Base-by-base conservation (phyloP, 2,329 filamentous ascomycete genomes). In the Cryphonectria parasitica region DNA sequence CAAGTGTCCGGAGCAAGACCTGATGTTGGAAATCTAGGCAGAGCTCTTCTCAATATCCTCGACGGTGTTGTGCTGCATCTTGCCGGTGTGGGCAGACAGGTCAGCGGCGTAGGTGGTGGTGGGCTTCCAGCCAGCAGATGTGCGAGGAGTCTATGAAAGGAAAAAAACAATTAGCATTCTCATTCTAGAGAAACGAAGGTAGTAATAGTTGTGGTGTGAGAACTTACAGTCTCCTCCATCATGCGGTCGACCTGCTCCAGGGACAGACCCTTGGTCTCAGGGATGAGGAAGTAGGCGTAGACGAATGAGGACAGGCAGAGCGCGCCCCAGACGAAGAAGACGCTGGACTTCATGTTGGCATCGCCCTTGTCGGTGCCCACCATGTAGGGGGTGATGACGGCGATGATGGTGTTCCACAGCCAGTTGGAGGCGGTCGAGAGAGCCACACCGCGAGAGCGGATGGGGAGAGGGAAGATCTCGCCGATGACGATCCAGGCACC, bases 341-440 rank as follows among this genome's bases (percentile, higher is more conserved):
- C 90, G 76, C 87, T 89, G 41, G 90, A 86, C 77, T 86, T 87
- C 70, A 94, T 83, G 81, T 94, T 90, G 66, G 43, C 66, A 15
- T 68, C 54, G 73, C 89, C 90, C 73, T 87, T 81, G 72, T 88
- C 83, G 56, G 80, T 76, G 72, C 86, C 87, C 61, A 89, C 86
- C 83, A 92, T 90, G 85, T 91, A 92, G 17, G 90, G 90, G n/a
- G 88, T 91, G 81, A 94, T 92, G 79, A 93, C 87, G 71, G 89
- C 86, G 67, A 88, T 87, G 77, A 87, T 87, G 80, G 90, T 93
- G 84, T 94, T 96, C 93, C 93, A 96, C 73, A 96, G 87, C 93
- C 93, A 97, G 88, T 97, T 97, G 79, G 91, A 94, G 72, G 94
- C 92, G 11, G 94, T 97, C 56, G 93, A 95, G 61, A 97, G 87